Percentiles rank a stretch among this genome's conserved stretches.
Conservation (phyloP, 2,329 filamentous ascomycete genomes). For the Fonsecaea nubica region DNA sequence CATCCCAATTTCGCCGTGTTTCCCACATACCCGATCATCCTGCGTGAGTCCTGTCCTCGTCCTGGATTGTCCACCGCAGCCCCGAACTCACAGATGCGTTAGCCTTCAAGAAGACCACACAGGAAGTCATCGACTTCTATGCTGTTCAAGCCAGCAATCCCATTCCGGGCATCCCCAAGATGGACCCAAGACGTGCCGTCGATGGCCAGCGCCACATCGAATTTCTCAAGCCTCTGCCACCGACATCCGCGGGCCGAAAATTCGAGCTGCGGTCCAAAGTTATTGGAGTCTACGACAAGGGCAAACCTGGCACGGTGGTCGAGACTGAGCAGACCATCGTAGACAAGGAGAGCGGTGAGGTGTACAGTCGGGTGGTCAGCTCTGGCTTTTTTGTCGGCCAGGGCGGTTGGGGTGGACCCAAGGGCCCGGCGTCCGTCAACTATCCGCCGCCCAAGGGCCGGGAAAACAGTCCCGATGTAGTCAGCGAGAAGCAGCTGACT, state of each 20-base stretch:
- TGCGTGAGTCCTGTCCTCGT: conserved; percentile 61
- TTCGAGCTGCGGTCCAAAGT: conserved; percentile 82
- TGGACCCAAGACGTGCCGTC: conserved; percentile 76
- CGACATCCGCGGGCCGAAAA: conserved; percentile 70
- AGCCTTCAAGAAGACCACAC: conserved; percentile 77
- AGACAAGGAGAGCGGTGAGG: conserved; percentile 70
- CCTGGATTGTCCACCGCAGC: neutral
- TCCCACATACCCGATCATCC: conserved; percentile 83
- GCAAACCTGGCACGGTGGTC: conserved; percentile 79
- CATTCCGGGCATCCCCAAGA: conserved; percentile 77
- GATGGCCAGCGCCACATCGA: conserved; percentile 84
- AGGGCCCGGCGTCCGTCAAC: conserved; percentile 79
- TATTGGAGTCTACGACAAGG: conserved; percentile 88
- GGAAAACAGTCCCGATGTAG: conserved; percentile 66
- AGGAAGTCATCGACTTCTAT: conserved; percentile 87
- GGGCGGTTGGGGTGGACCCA: conserved; percentile 85
- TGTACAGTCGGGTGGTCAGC: conserved; percentile 72
- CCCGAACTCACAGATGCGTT: conserved; percentile 1
- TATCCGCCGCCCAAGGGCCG: conserved; percentile 77
- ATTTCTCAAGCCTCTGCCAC: conserved; percentile 76
- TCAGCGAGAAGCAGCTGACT: conserved; percentile 73
- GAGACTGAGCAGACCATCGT: conserved; percentile 80
- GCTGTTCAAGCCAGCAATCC: conserved; percentile 67
- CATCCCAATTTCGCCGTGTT: conserved; percentile 87
- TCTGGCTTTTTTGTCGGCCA: conserved; percentile 82